phyloP scores from a whole-genome alignment of 148 eudicot genomes.

The Spergularia marina region DNA sequence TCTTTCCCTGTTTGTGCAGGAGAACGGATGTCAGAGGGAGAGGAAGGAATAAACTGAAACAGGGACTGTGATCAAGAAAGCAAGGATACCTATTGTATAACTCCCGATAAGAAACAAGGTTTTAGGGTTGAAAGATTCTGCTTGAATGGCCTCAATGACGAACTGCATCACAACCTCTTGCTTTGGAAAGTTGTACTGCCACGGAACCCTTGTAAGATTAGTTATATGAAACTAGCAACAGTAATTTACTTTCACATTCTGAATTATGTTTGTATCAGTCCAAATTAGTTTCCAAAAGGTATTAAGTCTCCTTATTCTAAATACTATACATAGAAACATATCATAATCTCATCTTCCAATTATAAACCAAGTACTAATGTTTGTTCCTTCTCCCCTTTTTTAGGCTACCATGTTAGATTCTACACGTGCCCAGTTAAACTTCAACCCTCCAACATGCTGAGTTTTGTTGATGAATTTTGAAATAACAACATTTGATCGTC shows the following conservation, averaged over 20 bases:
- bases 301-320: neutral
- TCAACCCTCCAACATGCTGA: neutral
- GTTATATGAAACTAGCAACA: slow-evolving; percentile 10
- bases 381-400: neutral
- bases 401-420: neutral
- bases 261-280: neutral
- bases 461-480: neutral
- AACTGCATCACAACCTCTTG: slow-evolving; percentile 91
- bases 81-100: slow-evolving; percentile 73
- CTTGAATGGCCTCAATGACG: slow-evolving; percentile 92
- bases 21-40: slow-evolving; percentile 7
- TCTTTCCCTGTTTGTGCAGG: slow-evolving; percentile 62
- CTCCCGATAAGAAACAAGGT: slow-evolving; percentile 93
- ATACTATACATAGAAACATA: neutral
- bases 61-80: slow-evolving; percentile 15
- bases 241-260: neutral
- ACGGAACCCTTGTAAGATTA: slow-evolving; percentile 21
- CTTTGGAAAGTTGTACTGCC: slow-evolving; percentile 95
- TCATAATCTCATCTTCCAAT: no score
- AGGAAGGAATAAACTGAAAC: neutral
- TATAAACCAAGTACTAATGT: neutral
- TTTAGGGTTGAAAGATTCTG: slow-evolving; percentile 87
- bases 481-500: neutral
- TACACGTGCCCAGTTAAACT: neutral
- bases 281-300: neutral